Conservation (phyloP, 2,329 filamentous ascomycete genomes). For the Exophiala aquamarina region DNA sequence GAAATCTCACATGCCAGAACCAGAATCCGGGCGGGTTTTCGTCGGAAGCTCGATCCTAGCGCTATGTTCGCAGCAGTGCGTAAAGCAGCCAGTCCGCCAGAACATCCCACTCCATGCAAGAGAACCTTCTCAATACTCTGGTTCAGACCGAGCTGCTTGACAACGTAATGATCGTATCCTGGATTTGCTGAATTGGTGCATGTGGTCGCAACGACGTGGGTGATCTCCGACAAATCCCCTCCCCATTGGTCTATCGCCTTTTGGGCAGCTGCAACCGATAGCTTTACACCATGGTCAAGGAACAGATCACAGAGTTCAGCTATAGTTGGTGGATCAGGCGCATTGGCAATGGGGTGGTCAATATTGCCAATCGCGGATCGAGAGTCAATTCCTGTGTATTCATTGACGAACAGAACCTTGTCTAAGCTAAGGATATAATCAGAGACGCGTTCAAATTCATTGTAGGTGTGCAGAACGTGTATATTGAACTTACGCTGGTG, state of each 20-base stretch:
- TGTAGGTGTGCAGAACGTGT: too few species aligned
- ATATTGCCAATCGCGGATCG: slow-evolving; percentile 63
- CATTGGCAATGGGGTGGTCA: slow-evolving; percentile 63
- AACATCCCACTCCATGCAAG: slow-evolving; percentile 66
- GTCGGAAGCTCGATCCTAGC: slow-evolving; percentile 59
- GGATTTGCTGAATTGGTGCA: slow-evolving; percentile 71
- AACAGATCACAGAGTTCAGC: slow-evolving; percentile 31
- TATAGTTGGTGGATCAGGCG: slow-evolving; percentile 34
- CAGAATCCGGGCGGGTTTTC: slow-evolving; percentile 62
- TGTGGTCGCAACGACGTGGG: slow-evolving; percentile 66
- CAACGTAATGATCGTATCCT: slow-evolving; percentile 66
- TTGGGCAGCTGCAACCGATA: slow-evolving; percentile 33
- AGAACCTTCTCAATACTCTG: slow-evolving; percentile 63
- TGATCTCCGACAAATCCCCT: slow-evolving; percentile 46
- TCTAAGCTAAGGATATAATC: slow-evolving; percentile 51
- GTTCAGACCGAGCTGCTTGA: slow-evolving; percentile 58
- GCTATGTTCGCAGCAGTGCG: slow-evolving; percentile 67
- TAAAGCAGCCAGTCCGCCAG: slow-evolving; percentile 62
- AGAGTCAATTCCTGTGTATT: slow-evolving; percentile 63
- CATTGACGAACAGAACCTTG: slow-evolving; percentile 64
- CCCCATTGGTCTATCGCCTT: slow-evolving; percentile 34
- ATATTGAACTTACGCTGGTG: slow-evolving; percentile 54
- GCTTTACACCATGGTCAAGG: slow-evolving; percentile 31
- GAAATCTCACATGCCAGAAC: slow-evolving; percentile 55
- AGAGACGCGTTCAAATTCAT: too few species aligned